Evolutionary conservation across 179 eudicot genomes (phyloP).

Genomic region (Beta lomatogona): DNA sequence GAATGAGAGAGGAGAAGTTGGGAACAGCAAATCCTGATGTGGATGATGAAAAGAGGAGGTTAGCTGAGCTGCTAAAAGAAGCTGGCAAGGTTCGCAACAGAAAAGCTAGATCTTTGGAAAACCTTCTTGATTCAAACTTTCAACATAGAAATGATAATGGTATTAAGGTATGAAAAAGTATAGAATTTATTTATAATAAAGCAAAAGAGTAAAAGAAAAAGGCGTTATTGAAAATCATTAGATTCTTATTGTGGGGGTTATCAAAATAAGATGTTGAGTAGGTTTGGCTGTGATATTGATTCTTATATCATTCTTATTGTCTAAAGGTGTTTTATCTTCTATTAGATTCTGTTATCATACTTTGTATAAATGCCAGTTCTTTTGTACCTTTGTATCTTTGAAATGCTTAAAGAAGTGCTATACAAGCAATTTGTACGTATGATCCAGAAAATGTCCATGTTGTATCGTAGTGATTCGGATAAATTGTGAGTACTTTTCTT

Average conservation of each 20-base stretch:
- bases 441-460: background rate
- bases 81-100: conserved; percentile 73
- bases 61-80: conserved; percentile 75
- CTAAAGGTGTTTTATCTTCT: conserved; percentile 22
- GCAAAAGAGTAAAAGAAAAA: conserved; percentile 29
- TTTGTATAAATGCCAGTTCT: conserved; percentile 22
- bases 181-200: conserved; percentile 36
- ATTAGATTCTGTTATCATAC: conserved; percentile 28
- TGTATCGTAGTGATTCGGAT: background rate
- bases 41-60: conserved; percentile 84
- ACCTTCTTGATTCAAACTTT: conserved; percentile 65
- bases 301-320: conserved; percentile 30
- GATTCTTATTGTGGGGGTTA: conserved; percentile 35
- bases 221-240: conserved; percentile 26
- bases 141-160: conserved; percentile 38
- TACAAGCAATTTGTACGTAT: conserved; percentile 16
- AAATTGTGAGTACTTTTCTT: conserved; percentile 9
- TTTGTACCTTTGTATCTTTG: conserved; percentile 20
- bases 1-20: conserved; percentile 90
- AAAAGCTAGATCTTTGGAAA: conserved; percentile 74
- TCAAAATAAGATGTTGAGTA: conserved; percentile 35
- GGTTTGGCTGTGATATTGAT: conserved; percentile 37
- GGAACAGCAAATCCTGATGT: conserved; percentile 95
- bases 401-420: conserved; percentile 17
- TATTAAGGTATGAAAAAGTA: conserved; percentile 59